Percentiles rank a stretch among this genome's conserved stretches.
Conservation (phyloP, 176 grass and related monocot genomes). For the Eleusine coracana region DNA sequence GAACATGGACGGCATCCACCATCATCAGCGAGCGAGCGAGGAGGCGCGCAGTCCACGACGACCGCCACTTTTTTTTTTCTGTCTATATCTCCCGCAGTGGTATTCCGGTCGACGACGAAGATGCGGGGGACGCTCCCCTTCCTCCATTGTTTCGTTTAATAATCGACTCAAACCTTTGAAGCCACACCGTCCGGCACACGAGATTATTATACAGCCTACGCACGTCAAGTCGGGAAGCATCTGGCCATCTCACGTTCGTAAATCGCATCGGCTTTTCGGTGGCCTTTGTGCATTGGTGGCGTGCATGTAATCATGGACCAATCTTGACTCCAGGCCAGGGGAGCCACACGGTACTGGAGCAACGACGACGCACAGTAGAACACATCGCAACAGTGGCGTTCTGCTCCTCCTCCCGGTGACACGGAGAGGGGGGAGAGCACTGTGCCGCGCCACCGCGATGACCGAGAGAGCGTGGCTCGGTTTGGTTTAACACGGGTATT, state of each 20-base stretch:
- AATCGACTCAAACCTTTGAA: conserved; percentile 14
- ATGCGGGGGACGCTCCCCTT: neutral
- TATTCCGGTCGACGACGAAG: conserved; percentile 9
- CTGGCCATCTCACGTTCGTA: neutral
- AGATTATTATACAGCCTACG: neutral
- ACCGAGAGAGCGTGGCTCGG: neutral
- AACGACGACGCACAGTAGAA: conserved; percentile 1
- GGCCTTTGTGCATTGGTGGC: neutral
- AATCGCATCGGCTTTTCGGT: neutral
- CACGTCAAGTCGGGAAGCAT: neutral
- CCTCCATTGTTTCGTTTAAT: neutral
- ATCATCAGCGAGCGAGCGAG: neutral
- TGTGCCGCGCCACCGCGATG: neutral
- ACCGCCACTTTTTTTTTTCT: conserved; percentile 16
- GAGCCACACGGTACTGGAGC: neutral
- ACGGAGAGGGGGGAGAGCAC: neutral
- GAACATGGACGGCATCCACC: neutral
- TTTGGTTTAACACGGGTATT: neutral
- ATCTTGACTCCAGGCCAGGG: neutral
- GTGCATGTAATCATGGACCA: neutral
- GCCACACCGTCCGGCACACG: neutral
- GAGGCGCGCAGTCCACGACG: conserved; percentile 28
- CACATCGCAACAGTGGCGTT: neutral
- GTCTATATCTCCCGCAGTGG: neutral
- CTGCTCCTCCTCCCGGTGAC: neutral